Conservation (phyloP, 2,329 filamentous ascomycete genomes). For the Corinectria fuckeliana region DNA sequence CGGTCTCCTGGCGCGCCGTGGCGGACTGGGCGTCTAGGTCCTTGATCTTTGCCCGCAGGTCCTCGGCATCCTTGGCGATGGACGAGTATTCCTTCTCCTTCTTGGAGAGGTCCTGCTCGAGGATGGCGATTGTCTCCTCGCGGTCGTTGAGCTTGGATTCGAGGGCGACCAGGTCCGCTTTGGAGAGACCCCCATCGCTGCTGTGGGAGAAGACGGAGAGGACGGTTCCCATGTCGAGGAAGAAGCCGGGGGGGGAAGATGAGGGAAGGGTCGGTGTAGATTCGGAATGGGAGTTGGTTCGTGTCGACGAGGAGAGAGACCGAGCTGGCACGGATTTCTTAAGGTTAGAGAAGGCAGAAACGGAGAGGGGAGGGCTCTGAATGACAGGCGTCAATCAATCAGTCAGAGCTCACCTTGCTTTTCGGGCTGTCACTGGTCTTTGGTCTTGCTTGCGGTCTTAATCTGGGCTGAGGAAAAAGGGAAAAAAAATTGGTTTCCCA, state of each 20-base stretch:
- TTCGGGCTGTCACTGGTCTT: background rate
- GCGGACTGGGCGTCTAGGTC: constrained; percentile 43
- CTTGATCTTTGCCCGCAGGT: constrained; percentile 48
- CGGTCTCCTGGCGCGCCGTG: constrained; percentile 40
- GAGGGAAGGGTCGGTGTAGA: constrained; percentile 5
- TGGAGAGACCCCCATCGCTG: constrained; percentile 44
- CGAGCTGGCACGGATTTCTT: no score
- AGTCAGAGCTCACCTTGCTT: background rate
- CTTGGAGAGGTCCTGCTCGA: constrained; percentile 43
- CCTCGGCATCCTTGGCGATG: constrained; percentile 45
- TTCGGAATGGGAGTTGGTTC: background rate
- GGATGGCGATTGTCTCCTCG: constrained; percentile 44
- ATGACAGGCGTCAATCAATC: no score
- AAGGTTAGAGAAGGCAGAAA: no score
- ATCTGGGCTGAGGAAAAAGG: background rate
- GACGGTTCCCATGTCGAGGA: constrained; percentile 48
- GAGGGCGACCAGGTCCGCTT: constrained; percentile 37
- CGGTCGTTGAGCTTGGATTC: constrained; percentile 49
- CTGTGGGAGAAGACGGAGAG: constrained; percentile 46
- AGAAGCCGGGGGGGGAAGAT: constrained; percentile 11
- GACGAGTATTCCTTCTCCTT: constrained; percentile 47
- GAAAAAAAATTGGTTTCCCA: constrained; percentile 33
- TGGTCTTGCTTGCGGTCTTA: no score
- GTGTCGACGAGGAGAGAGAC: no score
- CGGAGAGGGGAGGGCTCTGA: no score